Conservation (phyloP, 495 filamentous ascomycete species). For the Aspergillus taichungensis region DNA sequence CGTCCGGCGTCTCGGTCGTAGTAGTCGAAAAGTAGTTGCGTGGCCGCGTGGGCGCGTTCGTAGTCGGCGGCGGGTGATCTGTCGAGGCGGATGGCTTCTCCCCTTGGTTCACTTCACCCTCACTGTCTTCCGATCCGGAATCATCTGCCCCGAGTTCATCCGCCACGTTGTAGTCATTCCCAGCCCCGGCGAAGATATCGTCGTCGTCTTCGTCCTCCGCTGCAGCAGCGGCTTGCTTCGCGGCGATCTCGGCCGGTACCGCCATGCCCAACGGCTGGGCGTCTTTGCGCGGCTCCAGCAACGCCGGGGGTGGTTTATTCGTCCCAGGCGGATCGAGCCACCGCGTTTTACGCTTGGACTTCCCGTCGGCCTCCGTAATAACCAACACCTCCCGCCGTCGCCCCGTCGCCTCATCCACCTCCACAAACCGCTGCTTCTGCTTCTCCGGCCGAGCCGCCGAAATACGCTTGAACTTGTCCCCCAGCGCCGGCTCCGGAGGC, state of each 20-base stretch:
- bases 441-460: constrained; percentile 37
- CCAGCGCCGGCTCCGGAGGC: constrained; percentile 47
- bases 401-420: constrained; percentile 49
- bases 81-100: constrained; percentile 1
- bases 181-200: constrained; percentile 84
- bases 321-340: constrained; percentile 39
- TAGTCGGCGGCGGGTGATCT: background rate
- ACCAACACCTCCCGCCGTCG: constrained; percentile 76
- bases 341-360: constrained; percentile 73
- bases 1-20: background rate
- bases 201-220: constrained; percentile 50
- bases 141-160: constrained; percentile 56
- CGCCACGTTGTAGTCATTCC: constrained; percentile 81
- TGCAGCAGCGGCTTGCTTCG: constrained; percentile 22
- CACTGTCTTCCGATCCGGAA: constrained; percentile 40
- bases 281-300: constrained; percentile 58
- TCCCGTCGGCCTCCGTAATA: constrained; percentile 77
- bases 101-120: constrained; percentile 25
- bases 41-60: constrained; percentile 12
- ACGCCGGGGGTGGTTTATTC: constrained; percentile 19
- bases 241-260: constrained; percentile 49
- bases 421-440: constrained; percentile 62
- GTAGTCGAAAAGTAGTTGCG: constrained; percentile 36
- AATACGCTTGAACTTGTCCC: constrained; percentile 75
- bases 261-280: constrained; percentile 69